These are phyloP conservation scores for Ganoderma boninense DNA, from an alignment of 1,284 basidiomycete genomes.

Conservation along the genomic window DNA sequence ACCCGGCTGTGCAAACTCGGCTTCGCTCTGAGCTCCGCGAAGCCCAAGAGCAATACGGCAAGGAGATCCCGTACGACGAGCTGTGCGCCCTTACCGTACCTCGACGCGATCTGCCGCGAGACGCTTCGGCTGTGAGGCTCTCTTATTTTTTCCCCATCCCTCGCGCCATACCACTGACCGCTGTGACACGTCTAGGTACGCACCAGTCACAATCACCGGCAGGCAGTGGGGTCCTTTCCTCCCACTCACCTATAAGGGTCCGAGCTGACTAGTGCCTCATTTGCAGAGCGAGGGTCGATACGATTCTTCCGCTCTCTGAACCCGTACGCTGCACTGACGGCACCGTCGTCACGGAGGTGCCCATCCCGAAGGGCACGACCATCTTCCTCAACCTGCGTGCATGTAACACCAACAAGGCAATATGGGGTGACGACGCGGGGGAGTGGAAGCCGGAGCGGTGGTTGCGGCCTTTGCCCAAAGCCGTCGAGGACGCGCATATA, in stretches of 20 bases:
- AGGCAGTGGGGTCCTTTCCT: slow-evolving; percentile 1
- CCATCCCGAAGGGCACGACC: slow-evolving; percentile 53
- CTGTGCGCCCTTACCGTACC: slow-evolving; percentile 42
- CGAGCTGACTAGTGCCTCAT: background rate
- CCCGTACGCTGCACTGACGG: slow-evolving; percentile 39
- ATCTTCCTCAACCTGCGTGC: slow-evolving; percentile 56
- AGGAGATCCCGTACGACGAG: slow-evolving; percentile 39
- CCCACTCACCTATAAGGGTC: slow-evolving; percentile 12
- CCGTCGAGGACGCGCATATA: slow-evolving; percentile 30
- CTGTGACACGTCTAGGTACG: background rate
- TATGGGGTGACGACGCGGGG: slow-evolving; percentile 65
- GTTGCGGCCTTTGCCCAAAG: slow-evolving; percentile 34
- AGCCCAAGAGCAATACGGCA: slow-evolving; percentile 19
- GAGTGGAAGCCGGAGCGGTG: slow-evolving; percentile 54
- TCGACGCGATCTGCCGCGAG: slow-evolving; percentile 45
- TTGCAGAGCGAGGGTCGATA: slow-evolving; percentile 28
- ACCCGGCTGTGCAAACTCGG: slow-evolving; percentile 17
- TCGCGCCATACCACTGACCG: background rate
- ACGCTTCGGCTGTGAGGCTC: slow-evolving; percentile 29
- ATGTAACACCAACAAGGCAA: slow-evolving; percentile 52
- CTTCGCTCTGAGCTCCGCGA: slow-evolving; percentile 35
- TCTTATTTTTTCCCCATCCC: slow-evolving; percentile 16
- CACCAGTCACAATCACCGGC: background rate
- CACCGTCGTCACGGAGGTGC: slow-evolving; percentile 45
- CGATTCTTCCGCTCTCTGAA: slow-evolving; percentile 36